These are phyloP conservation scores for Claviceps sp. DNA, from an alignment of 2,329 filamentous ascomycete genomes.

Conservation along the genomic window DNA sequence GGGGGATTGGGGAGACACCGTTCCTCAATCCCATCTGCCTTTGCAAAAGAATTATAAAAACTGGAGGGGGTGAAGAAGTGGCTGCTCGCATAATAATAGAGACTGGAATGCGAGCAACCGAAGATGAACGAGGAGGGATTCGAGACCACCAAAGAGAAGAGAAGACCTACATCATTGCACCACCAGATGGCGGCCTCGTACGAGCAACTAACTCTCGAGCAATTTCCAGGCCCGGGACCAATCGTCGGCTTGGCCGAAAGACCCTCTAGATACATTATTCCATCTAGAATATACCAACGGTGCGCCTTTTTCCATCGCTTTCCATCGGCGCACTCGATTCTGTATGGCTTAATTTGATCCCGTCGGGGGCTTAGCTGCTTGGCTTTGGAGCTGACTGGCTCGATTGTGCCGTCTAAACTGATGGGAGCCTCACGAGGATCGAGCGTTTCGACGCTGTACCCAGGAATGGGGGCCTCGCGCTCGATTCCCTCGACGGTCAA, in stretches of 20 bases:
- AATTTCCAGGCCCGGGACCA: not conserved
- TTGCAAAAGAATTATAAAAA: no score
- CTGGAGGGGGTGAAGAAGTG: no score
- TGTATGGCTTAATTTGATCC: not conserved
- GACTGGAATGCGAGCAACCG: no score
- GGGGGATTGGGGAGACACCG: no score
- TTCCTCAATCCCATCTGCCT: no score
- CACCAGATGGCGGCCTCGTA: not conserved
- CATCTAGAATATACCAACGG: not conserved
- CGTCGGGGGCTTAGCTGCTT: not conserved
- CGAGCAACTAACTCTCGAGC: not conserved
- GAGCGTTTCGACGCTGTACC: not conserved
- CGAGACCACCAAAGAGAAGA: not conserved
- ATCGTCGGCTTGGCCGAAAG: not conserved
- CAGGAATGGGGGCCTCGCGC: not conserved
- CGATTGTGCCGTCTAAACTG: not conserved
- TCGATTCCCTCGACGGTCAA: not conserved
- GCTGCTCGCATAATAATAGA: no score
- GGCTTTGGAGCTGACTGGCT: not conserved
- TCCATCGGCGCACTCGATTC: not conserved
- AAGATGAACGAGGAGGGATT: no score
- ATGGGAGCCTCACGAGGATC: not conserved
- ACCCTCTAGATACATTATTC: not conserved
- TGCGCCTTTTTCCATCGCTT: not conserved
- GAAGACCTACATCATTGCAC: slow-evolving; percentile 3